Base-by-base conservation (phyloP, 192 early-diverging fungal species). In the Gamsiella multidivaricata region DNA sequence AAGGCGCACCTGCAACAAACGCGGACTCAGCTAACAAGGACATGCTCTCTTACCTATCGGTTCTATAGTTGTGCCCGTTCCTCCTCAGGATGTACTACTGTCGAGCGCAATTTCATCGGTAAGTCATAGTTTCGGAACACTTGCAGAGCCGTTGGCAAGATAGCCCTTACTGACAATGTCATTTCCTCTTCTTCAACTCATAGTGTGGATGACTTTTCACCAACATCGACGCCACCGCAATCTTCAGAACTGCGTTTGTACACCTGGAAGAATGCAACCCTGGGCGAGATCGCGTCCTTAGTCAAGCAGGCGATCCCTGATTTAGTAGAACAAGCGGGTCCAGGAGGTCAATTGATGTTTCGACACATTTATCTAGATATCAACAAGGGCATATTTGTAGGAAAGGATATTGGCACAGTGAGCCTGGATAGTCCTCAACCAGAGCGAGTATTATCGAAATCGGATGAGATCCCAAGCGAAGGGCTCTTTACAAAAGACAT, bases 221-320 rank as follows among this genome's bases (percentile, higher is more conserved):
- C 72, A 26, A 58, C 46, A 15, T 42, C 61, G 2, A 65, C 61
- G 0, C 70, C 70, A 18, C 47, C 70, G 0, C 34, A 47, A 43
- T 59, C 70, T 6, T 37, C 32, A 45, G 72, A 76, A 55, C 51
- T 76, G 2, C 64, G 58, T 20, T 50, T 76, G 4, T 76, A 76
- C 45, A 76, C 72, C 32, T 76, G 72, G 72, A 76, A 76, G 29
- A 61, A 76, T 23, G 72, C 72, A 17, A 76, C 72, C 32, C n/a
- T 76, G 25, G 72, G 72, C 15, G 72, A 76, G 43, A 67, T 76
- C 18, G 31, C 72, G 0, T 62, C 54, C 0, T 26, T 66, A 5
- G 58, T 76, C 33, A 53, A 76, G 42, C 63, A 76, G 51, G 72
- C 72, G 0, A 65, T 76, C 50, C 72, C 72, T 1, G 58, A 76